Conservation (phyloP, 2,329 filamentous ascomycete species). For the Microcyclospora pomicola region DNA sequence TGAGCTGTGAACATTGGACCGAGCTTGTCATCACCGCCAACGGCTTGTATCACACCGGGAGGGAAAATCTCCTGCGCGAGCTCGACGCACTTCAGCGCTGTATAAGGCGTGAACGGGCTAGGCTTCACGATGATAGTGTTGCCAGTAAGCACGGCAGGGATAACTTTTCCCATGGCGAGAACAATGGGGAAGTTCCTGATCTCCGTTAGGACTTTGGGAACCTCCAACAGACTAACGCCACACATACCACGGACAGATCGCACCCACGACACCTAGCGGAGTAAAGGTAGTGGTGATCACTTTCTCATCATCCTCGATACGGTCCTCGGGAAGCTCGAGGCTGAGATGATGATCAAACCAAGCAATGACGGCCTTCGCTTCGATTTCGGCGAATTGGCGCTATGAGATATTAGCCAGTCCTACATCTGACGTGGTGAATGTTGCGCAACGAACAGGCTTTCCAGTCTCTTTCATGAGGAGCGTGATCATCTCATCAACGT, state of each 20-base stretch:
- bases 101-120: conserved; percentile 43
- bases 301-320: conserved; percentile 33
- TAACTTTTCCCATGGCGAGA: conserved; percentile 40
- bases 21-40: conserved; percentile 47
- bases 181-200: conserved; percentile 38
- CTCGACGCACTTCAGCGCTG: conserved; percentile 46
- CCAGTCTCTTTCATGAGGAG: conserved; percentile 25
- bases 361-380: conserved; percentile 23
- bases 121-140: conserved; percentile 27
- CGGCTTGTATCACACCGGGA: conserved; percentile 47
- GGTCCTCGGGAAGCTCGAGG: conserved; percentile 27
- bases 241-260: conserved; percentile 29
- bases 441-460: conserved; percentile 24
- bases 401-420: conserved; percentile 9
- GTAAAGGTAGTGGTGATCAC: conserved; percentile 33
- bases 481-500: conserved; percentile 23
- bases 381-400: conserved; percentile 28
- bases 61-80: conserved; percentile 45
- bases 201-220: background rate
- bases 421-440: background rate
- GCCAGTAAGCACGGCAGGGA: conserved; percentile 41
- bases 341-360: conserved; percentile 27
- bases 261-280: conserved; percentile 34
- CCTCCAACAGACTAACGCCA: background rate
- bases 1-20: conserved; percentile 47